Base-by-base conservation (phyloP, 2,329 filamentous ascomycete genomes). In the Aspergillus vadensis region DNA sequence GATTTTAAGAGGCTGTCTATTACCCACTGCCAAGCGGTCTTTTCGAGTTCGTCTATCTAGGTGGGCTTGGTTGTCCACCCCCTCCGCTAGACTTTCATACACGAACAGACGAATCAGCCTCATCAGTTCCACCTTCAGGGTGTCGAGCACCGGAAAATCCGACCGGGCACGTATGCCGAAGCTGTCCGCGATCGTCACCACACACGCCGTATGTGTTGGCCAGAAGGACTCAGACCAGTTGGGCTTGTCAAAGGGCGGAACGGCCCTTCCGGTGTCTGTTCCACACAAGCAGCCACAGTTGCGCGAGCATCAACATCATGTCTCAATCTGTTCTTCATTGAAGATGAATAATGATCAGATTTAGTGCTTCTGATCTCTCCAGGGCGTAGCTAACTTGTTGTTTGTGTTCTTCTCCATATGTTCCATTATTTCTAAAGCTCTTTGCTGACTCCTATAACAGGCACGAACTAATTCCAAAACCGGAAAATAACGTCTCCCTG, bases 21-120 rank as follows among this genome's bases (percentile, higher is more conserved):
- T 36, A 27, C 53, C 53, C 53, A 55, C 53, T 36, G 53, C 53
- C 53, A 55, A 55, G 53, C 53, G 21, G 32, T 36, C 2, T 19
- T 47, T 17, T 47, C 41, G 23, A 47, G 52, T 44, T 55, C 52
- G 52, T 47, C 52, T 27, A 55, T 47, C 52, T 17, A 55, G 10
- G 17, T 55, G 43, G 52, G 52, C 53, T 47, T 55, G 53, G 30
- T 55, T 55, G 52, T 44, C 39, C 39, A 23, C 43, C 53, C 38
- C 25, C 23, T 30, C 27, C 23, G 15, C 39, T 5, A 19, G 52
- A 14, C 23, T 55, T 30, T 21, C n/a, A 14, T 44, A 55, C 3
- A 36, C 53, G 41, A 36, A 36, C 53, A 32, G 39, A 30, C 53
- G 30, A 55, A 55, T 55, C 53, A 55, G 39, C 39, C 53, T 47